Evolutionary conservation across 805 yeast species (phyloP).

Genomic region (Ogataea wickerhamii): DNA sequence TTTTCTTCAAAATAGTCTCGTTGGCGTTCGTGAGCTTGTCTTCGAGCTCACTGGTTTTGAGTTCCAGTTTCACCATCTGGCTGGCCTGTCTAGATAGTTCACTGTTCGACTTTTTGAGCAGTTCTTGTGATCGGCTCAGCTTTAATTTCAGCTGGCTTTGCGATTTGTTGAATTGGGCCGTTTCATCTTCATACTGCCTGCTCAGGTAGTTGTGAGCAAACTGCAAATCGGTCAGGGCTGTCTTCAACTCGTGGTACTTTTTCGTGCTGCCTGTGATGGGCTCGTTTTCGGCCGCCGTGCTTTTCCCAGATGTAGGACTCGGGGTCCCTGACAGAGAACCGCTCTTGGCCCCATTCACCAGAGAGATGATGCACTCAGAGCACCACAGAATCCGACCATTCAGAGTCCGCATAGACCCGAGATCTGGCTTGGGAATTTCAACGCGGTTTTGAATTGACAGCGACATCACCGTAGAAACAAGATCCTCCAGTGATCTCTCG

Average conservation of each 20-base stretch:
- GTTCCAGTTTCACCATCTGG: slow-evolving; percentile 34
- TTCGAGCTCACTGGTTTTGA: slow-evolving; percentile 34
- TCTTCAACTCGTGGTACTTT: slow-evolving; percentile 24
- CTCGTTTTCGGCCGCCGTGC: background rate
- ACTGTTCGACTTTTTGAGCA: slow-evolving; percentile 38
- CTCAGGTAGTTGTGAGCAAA: slow-evolving; percentile 68
- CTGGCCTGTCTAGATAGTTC: slow-evolving; percentile 36
- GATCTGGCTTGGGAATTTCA: slow-evolving; percentile 34
- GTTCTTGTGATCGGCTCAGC: slow-evolving; percentile 48
- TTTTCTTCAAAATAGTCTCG: slow-evolving; percentile 40
- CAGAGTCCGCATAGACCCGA: slow-evolving; percentile 19
- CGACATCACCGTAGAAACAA: slow-evolving; percentile 46
- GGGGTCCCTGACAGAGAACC: slow-evolving; percentile 5
- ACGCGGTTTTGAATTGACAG: slow-evolving; percentile 42
- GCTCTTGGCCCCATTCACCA: slow-evolving; percentile 15
- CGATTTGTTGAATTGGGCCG: slow-evolving; percentile 49
- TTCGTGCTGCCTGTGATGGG: slow-evolving; percentile 4
- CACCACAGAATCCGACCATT: slow-evolving; percentile 31
- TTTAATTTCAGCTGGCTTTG: slow-evolving; percentile 53
- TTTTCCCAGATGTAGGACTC: slow-evolving; percentile 3
- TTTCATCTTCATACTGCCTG: slow-evolving; percentile 64
- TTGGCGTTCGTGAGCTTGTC: slow-evolving; percentile 32
- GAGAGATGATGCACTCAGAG: slow-evolving; percentile 24
- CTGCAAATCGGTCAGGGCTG: slow-evolving; percentile 65
- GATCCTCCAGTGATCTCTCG: slow-evolving; percentile 37